Conservation (phyloP, 305 asterid species). For the Solanum hybrid region DNA sequence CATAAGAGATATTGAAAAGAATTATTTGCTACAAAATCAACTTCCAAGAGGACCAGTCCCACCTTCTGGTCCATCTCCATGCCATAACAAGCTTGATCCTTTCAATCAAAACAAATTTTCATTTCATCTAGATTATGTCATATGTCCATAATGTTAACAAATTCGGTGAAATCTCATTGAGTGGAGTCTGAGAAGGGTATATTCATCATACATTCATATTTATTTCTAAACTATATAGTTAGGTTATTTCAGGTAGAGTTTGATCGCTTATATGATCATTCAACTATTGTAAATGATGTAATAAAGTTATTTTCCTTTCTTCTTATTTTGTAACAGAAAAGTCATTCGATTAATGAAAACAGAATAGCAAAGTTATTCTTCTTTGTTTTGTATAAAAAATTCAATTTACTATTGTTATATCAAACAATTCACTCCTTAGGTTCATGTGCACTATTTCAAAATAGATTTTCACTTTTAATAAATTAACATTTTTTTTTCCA, state of each 20-base stretch:
- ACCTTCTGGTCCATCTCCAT: conserved; percentile 9
- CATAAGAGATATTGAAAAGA: not conserved
- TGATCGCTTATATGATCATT: not conserved
- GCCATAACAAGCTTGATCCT: not conserved
- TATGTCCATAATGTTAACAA: not conserved
- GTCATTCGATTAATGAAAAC: not conserved
- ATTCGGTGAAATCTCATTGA: not conserved
- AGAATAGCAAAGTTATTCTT: not conserved
- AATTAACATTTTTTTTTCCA: no score
- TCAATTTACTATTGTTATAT: not conserved
- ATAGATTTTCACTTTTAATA: no score
- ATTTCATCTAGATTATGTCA: conserved; percentile 2
- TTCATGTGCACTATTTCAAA: no score
- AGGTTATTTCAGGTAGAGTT: not conserved
- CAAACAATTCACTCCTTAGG: not conserved
- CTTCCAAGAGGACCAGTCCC: not conserved
- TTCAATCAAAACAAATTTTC: not conserved
- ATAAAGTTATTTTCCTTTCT: not conserved
- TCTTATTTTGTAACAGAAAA: not conserved
- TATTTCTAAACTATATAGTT: not conserved
- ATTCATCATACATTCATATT: not conserved
- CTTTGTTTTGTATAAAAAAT: not conserved
- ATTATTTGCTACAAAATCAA: not conserved
- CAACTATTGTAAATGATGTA: not conserved
- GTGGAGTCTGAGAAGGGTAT: no score